These are phyloP conservation scores for Pleurotus cornucopiae DNA, from an alignment of 768 basidiomycete genomes.

Conservation along the genomic window DNA sequence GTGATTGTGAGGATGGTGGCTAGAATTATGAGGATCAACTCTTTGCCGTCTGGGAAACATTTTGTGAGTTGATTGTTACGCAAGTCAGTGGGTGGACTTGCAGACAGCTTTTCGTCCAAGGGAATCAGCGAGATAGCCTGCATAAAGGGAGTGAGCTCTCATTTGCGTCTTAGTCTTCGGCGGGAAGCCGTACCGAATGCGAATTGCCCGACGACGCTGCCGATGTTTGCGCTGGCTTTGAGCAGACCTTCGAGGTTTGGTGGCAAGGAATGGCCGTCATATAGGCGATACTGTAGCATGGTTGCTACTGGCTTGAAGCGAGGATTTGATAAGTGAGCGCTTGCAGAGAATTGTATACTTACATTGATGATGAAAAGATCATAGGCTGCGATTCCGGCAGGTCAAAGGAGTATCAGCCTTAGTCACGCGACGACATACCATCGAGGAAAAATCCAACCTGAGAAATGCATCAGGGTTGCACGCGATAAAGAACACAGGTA, in stretches of 20 bases:
- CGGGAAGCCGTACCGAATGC: constrained; percentile 38
- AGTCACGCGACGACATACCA: constrained; percentile 34
- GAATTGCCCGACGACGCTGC: constrained; percentile 69
- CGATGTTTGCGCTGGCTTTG: constrained; percentile 67
- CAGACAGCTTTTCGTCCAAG: constrained; percentile 68
- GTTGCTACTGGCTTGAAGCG: constrained; percentile 53
- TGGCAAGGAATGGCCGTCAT: constrained; percentile 47
- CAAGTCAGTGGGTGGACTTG: constrained; percentile 17
- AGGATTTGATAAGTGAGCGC: background rate
- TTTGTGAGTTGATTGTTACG: background rate
- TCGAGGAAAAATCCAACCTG: constrained; percentile 73
- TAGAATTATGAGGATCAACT: constrained; percentile 76
- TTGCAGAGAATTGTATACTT: constrained; percentile 13
- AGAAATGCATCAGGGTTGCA: background rate
- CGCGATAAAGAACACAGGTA: background rate
- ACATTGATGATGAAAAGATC: constrained; percentile 72
- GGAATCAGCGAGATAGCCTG: constrained; percentile 63
- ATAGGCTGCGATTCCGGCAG: constrained; percentile 39
- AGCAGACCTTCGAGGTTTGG: constrained; percentile 54
- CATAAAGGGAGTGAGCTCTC: background rate
- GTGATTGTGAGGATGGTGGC: constrained; percentile 70
- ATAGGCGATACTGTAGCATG: constrained; percentile 67
- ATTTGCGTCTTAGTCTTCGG: background rate
- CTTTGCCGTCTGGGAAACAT: constrained; percentile 55
- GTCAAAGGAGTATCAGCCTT: background rate